Evolutionary conservation across 257 asterid species (phyloP), one percentile per base, ranked within the genome.

Genomic region (Echites panduratus): DNA sequence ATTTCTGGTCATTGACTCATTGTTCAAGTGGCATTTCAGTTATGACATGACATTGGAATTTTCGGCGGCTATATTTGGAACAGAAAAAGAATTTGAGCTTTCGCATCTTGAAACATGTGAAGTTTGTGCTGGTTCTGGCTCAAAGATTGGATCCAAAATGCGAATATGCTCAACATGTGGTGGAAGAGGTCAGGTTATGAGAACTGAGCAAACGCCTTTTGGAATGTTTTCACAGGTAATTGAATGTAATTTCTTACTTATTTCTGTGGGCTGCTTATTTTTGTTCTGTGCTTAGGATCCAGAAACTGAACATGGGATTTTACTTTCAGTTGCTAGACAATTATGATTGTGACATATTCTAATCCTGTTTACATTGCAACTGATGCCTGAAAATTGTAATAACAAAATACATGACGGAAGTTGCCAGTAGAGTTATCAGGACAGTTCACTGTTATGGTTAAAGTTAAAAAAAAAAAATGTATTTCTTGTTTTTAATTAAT

Each of bases 171-270:
- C 99, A 53, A 90, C 98, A 52, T 95, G 98, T 79, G 98, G 99
- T 40, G 99, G 99, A 81, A 85, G 96, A 83, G 98, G 99, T 73
- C 99, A 95, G 81, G 98, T 95, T 75, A 90, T 92, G 99, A 87
- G 96, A 82, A 95, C 99, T 49, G 97, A 95, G 82, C 99, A 92
- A 87, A 92, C 99, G 45, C 97, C 97, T 73, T 95, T 95, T 82
- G 99, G 99, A 87, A 89, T 92, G 96, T 95, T 90, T 83, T 95
- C 98, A 17, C 99, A 95, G 97, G 99, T 95, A 81, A 74, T 67
- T 49, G 17, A 16, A 10, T 49, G 8, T 17, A 11, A 14, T 8
- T 26, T 53, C 29, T 69, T 69, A 32, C 45, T 19, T 69, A 48
- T 27, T 27, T 17, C 26, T 47, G 63, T 48, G 11, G 43, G 44